A percentile compares a stretch with the other conserved stretches of the same genome.
phyloP scores from a whole-genome alignment of 2,329 filamentous ascomycete species.

The Malbranchea cinnamomea region DNA sequence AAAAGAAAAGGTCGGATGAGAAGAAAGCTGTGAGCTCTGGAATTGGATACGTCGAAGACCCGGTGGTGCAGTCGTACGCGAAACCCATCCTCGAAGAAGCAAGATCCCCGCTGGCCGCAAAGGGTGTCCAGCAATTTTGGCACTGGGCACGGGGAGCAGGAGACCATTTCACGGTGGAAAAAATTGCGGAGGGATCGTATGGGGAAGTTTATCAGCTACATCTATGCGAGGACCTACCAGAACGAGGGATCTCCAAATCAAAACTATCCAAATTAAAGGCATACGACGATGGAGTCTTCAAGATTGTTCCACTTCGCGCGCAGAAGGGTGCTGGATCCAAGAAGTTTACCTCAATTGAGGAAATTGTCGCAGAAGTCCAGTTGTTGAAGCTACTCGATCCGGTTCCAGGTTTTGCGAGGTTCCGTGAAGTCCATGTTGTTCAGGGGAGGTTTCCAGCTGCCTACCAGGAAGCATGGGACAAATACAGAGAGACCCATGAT shows the following conservation, averaged over 20 bases:
- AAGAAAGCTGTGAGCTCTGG: neutral
- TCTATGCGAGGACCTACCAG: slow-evolving; percentile 22
- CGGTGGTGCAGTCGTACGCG: slow-evolving; percentile 16
- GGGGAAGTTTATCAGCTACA: slow-evolving; percentile 49
- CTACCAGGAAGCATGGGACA: slow-evolving; percentile 34
- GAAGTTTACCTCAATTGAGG: slow-evolving; percentile 31
- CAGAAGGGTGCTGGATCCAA: slow-evolving; percentile 26
- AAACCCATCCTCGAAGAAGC: slow-evolving; percentile 24
- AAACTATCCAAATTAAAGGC: slow-evolving; percentile 24
- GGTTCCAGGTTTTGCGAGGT: slow-evolving; percentile 48
- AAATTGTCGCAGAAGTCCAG: slow-evolving; percentile 35
- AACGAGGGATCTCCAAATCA: slow-evolving; percentile 21
- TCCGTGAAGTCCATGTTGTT: slow-evolving; percentile 43
- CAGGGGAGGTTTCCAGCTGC: slow-evolving; percentile 39
- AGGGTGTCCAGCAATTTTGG: slow-evolving; percentile 24
- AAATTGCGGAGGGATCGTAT: slow-evolving; percentile 52
- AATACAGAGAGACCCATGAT: slow-evolving; percentile 26
- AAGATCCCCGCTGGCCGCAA: slow-evolving; percentile 20
- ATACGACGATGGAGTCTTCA: slow-evolving; percentile 32
- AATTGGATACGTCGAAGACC: neutral
- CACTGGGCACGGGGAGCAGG: slow-evolving; percentile 25
- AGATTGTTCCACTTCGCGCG: slow-evolving; percentile 33
- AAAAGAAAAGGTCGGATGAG: neutral
- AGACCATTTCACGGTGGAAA: slow-evolving; percentile 33
- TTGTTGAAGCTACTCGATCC: slow-evolving; percentile 43